These are phyloP conservation scores for Moelleriella libera DNA, from an alignment of 2,329 filamentous ascomycete genomes.

Conservation along the genomic window DNA sequence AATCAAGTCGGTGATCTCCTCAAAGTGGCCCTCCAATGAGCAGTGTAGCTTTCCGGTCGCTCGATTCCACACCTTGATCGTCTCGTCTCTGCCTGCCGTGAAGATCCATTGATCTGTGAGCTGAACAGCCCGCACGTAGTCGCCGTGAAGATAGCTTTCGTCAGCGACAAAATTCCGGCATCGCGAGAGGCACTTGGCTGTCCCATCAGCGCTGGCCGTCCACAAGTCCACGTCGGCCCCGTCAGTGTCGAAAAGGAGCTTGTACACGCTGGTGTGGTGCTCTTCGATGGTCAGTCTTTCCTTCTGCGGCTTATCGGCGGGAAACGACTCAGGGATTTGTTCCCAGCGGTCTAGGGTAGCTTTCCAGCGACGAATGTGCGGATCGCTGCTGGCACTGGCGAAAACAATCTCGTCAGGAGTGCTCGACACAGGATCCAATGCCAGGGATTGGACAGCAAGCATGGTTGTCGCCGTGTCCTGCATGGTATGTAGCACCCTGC, in stretches of 20 bases:
- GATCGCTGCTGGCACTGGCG: constrained; percentile 70
- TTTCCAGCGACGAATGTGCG: constrained; percentile 65
- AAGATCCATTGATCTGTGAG: constrained; percentile 65
- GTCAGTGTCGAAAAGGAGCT: constrained; percentile 53
- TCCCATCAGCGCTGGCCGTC: constrained; percentile 89
- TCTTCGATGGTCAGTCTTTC: constrained; percentile 47
- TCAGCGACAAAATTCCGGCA: constrained; percentile 55
- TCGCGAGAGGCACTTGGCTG: constrained; percentile 64
- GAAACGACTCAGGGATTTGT: constrained; percentile 36
- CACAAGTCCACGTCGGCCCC: constrained; percentile 60
- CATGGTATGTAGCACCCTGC: constrained; percentile 57
- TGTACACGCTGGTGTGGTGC: constrained; percentile 87
- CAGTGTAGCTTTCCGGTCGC: constrained; percentile 59
- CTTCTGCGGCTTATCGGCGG: constrained; percentile 20
- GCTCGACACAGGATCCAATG: constrained; percentile 53
- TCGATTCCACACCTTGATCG: constrained; percentile 80
- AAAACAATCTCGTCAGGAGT: constrained; percentile 38
- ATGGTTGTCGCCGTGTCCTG: constrained; percentile 57
- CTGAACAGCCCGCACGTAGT: constrained; percentile 76
- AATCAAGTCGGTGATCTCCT: constrained; percentile 76
- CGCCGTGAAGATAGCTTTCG: constrained; percentile 64
- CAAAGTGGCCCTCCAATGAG: constrained; percentile 70
- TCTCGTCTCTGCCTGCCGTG: constrained; percentile 82
- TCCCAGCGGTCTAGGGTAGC: constrained; percentile 38
- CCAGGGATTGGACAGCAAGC: constrained; percentile 70